Conservation (phyloP, 805 yeast species). For the Phaffomyces antillensis region DNA sequence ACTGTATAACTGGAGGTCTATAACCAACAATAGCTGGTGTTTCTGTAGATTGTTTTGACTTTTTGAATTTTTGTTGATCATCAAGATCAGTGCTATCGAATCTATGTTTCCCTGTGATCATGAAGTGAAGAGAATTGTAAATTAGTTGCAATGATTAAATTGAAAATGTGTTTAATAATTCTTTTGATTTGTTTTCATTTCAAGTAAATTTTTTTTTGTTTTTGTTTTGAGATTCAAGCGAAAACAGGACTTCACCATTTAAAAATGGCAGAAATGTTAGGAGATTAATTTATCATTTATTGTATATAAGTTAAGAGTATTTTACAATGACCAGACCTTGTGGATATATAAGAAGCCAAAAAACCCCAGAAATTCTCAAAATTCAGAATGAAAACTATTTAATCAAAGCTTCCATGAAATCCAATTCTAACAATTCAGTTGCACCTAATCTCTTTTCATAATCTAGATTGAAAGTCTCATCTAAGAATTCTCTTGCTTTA, state of each 20-base stretch:
- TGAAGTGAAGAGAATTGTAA: too few relatives aligned
- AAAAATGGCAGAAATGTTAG: too few relatives aligned
- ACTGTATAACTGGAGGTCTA: constrained; percentile 28
- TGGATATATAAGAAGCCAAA: too few relatives aligned
- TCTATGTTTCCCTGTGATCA: too few relatives aligned
- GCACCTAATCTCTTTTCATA: constrained; percentile 71
- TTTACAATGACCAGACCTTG: too few relatives aligned
- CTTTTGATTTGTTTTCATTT: background rate
- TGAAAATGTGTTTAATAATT: too few relatives aligned
- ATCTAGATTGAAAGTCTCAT: constrained; percentile 66
- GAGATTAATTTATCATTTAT: too few relatives aligned
- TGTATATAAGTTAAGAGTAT: too few relatives aligned
- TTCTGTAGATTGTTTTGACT: background rate
- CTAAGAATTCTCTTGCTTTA: constrained; percentile 61
- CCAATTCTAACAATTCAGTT: constrained; percentile 53
- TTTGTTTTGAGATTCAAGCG: background rate
- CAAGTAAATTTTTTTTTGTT: background rate
- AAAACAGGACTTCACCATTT: background rate
- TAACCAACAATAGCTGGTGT: background rate
- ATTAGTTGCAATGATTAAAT: too few relatives aligned
- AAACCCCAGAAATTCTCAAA: too few relatives aligned
- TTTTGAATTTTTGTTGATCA: background rate
- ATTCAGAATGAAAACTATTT: background rate
- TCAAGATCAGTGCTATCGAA: background rate
- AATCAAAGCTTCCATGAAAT: constrained; percentile 36